Evolutionary conservation across 805 yeast species (phyloP), one percentile per base, ranked within the genome.

Genomic region (Yarrowia keelungensis): DNA sequence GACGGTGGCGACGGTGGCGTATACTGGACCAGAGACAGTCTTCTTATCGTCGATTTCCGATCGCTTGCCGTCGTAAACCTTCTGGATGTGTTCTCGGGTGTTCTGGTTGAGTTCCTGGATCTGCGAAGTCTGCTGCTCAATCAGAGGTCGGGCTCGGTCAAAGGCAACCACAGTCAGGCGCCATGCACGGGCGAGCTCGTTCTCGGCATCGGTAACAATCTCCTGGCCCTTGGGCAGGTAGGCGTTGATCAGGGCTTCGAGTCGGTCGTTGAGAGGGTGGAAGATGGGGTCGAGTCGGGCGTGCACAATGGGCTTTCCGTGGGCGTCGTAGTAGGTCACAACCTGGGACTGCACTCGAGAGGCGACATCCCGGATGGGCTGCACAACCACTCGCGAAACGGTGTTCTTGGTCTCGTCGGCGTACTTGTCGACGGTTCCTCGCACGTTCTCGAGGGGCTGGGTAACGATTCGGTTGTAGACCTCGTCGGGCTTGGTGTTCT

Each of bases 281-380:
- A 89, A 79, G 12, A 88, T 43, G 4, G 90, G 88, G 76, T 89
- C 92, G 26, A 88, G 74, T 32, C 84, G 82, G n/a, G 88, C 81
- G 72, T 91, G 82, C 46, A 89, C 72, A 64, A 87, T 75, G 49
- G 90, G 89, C 74, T 85, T 86, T 32, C 91, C 91, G 39, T 86
- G 79, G 8, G 85, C 81, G 74, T 87, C 87, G 75, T 84, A 83
- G 49, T 86, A 74, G 41, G 84, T 81, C 59, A 82, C 79, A 74
- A 86, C 83, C 74, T 86, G 84, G 67, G 78, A 78, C 64, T 80
- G 81, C 71, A 89, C 86, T 69, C 83, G 78, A 62, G 81, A 82
- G 58, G 78, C 75, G 16, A 73, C 79, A 35, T 67, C 50, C 72
- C 80, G 75, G 36, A 85, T 78, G 26, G 83, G 81, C 71, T 78